phyloP scores from a whole-genome alignment of 2,329 filamentous ascomycete species.

The Cladophialophora yegresii region DNA sequence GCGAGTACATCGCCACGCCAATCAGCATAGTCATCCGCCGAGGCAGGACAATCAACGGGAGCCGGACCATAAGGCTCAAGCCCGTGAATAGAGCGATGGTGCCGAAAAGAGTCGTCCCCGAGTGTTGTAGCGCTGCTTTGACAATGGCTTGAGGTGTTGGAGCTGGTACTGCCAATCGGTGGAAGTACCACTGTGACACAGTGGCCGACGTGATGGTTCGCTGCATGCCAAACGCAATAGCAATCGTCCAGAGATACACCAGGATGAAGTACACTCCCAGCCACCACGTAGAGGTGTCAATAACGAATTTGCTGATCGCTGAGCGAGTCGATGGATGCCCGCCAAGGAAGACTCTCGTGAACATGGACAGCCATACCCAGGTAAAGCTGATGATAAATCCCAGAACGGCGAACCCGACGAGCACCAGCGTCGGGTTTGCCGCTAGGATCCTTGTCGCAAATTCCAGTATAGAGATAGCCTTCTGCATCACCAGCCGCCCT shows the following conservation, averaged over 20 bases:
- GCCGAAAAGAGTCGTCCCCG: slow-evolving; percentile 82
- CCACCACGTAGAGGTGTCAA: slow-evolving; percentile 91
- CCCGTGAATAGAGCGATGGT: slow-evolving; percentile 88
- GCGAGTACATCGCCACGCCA: slow-evolving; percentile 71
- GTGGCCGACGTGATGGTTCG: slow-evolving; percentile 90
- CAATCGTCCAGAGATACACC: slow-evolving; percentile 93
- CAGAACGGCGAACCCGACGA: slow-evolving; percentile 79
- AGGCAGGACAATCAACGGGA: slow-evolving; percentile 83
- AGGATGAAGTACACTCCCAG: slow-evolving; percentile 88
- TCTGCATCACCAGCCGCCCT: slow-evolving; percentile 76
- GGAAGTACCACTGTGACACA: slow-evolving; percentile 98
- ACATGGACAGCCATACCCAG: slow-evolving; percentile 96
- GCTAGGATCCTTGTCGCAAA: slow-evolving; percentile 86
- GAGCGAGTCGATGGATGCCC: slow-evolving; percentile 67
- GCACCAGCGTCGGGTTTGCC: slow-evolving; percentile 77
- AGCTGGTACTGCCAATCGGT: slow-evolving; percentile 77
- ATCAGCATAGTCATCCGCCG: slow-evolving; percentile 69
- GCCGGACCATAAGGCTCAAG: slow-evolving; percentile 74
- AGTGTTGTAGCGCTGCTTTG: slow-evolving; percentile 76
- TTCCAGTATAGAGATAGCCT: slow-evolving; percentile 84
- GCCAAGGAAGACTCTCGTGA: slow-evolving; percentile 91
- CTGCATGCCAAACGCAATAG: slow-evolving; percentile 83
- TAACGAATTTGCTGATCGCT: slow-evolving; percentile 67
- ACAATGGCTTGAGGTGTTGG: slow-evolving; percentile 80
- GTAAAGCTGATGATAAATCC: slow-evolving; percentile 80